Evolutionary conservation across 2,329 filamentous ascomycete genomes (phyloP).

Genomic region (Fusarium sambucinum): DNA sequence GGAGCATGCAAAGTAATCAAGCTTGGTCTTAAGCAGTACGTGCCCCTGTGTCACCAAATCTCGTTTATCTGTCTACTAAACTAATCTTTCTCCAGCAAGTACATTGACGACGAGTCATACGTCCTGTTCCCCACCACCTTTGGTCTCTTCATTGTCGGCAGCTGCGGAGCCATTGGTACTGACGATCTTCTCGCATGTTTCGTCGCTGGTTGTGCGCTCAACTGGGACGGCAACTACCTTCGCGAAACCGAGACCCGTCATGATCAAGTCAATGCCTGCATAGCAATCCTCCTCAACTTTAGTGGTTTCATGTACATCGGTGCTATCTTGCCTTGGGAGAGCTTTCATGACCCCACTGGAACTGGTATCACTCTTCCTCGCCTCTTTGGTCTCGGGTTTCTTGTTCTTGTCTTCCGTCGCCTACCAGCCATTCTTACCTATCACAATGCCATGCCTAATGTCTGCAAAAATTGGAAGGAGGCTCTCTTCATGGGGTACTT

Average conservation of each 20-base stretch:
- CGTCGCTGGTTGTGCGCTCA: constrained; percentile 68
- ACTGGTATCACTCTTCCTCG: constrained; percentile 65
- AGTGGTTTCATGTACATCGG: constrained; percentile 71
- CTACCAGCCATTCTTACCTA: constrained; percentile 67
- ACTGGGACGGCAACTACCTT: constrained; percentile 71
- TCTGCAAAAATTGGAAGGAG: constrained; percentile 65
- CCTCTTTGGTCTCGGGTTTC: constrained; percentile 61
- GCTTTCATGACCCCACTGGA: constrained; percentile 62
- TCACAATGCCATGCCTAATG: constrained; percentile 67
- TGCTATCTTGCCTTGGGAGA: constrained; percentile 65
- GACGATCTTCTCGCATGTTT: constrained; percentile 73
- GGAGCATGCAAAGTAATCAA: constrained; percentile 50
- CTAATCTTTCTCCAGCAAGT: constrained; percentile 53
- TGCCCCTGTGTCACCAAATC: constrained; percentile 15
- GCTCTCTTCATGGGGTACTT: constrained; percentile 75
- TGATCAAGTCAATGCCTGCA: constrained; percentile 69
- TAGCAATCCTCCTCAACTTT: constrained; percentile 70
- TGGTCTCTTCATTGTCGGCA: constrained; percentile 68
- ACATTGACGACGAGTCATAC: constrained; percentile 68
- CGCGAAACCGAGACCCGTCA: constrained; percentile 66
- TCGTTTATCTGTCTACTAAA: too few species aligned
- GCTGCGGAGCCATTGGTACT: constrained; percentile 66
- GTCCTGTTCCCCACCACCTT: constrained; percentile 64
- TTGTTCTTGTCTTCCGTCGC: constrained; percentile 66
- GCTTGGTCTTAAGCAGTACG: constrained; percentile 45